Evolutionary conservation across 2,329 filamentous ascomycete species (phyloP).

Genomic region (Cytospora paraplurivora): DNA sequence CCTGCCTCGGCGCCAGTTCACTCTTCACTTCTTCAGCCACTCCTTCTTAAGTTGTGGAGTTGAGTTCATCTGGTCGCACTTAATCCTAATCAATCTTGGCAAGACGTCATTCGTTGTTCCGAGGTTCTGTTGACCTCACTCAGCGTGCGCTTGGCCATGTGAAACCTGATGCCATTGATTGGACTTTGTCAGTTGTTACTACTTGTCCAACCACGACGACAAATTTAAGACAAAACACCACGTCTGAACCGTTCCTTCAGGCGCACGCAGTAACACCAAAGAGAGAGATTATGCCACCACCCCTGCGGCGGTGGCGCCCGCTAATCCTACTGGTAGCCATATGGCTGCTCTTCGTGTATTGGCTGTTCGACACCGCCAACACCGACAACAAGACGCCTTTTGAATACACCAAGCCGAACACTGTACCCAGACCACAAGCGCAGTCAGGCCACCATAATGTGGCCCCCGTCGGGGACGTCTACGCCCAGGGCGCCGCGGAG

Average conservation of each 20-base stretch:
- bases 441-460: conserved; percentile 23
- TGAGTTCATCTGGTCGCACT: background rate
- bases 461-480: conserved; percentile 14
- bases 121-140: background rate
- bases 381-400: conserved; percentile 16
- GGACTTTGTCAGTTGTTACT: background rate
- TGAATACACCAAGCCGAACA: conserved; percentile 27
- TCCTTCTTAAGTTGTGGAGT: background rate
- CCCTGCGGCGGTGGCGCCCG: conserved; percentile 27
- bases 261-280: background rate
- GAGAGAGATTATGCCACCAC: conserved; percentile 19
- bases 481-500: conserved; percentile 14
- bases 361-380: conserved; percentile 18
- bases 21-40: background rate
- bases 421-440: conserved; percentile 12
- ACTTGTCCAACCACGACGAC: background rate
- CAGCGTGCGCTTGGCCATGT: conserved; percentile 8
- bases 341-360: conserved; percentile 27
- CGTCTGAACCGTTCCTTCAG: background rate
- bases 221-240: background rate
- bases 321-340: conserved; percentile 23
- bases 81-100: background rate
- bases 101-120: background rate
- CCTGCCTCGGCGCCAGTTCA: background rate
- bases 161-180: background rate